phyloP scores from a whole-genome alignment of 495 filamentous ascomycete species.

The Trichoderma reesei region DNA sequence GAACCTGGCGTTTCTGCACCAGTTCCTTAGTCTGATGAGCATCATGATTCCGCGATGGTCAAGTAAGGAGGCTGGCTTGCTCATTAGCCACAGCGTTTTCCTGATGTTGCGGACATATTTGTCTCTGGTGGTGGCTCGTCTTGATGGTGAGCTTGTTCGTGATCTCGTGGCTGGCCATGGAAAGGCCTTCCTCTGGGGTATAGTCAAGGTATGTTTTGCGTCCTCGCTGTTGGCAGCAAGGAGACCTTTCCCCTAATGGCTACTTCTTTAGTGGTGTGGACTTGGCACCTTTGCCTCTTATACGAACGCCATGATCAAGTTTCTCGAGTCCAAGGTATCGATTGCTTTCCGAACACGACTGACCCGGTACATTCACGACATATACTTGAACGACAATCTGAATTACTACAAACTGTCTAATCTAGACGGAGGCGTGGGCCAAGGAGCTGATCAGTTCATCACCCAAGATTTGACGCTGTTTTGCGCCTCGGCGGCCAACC shows the following conservation, averaged over 20 bases:
- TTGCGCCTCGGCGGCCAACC: conserved; percentile 80
- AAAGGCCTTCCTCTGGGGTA: conserved; percentile 75
- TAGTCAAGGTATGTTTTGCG: conserved; percentile 50
- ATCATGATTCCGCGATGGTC: conserved; percentile 96
- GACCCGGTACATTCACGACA: conserved; percentile 93
- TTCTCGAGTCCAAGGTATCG: conserved; percentile 92
- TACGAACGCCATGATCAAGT: conserved; percentile 97
- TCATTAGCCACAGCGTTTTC: conserved; percentile 80
- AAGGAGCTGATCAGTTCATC: conserved; percentile 93
- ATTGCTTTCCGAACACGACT: conserved; percentile 96
- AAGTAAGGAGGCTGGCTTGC: conserved; percentile 85
- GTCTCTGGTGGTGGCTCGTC: conserved; percentile 79
- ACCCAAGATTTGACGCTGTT: conserved; percentile 94
- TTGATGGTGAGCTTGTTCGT: conserved; percentile 94
- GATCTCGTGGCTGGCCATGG: conserved; percentile 94
- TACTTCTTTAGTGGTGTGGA: conserved; percentile 38
- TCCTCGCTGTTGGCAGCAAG: neutral
- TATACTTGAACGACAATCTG: conserved; percentile 87
- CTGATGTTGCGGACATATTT: conserved; percentile 88
- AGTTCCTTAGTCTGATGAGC: conserved; percentile 87
- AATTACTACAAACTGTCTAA: conserved; percentile 96
- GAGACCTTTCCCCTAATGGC: conserved; percentile 5
- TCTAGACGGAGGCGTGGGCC: conserved; percentile 84
- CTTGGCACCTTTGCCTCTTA: conserved; percentile 68
- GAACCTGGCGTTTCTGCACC: conserved; percentile 96